Evolutionary conservation across 345 rosid species (phyloP), one percentile per base, ranked within the genome.

Genomic region (Hirschfeldia incana): DNA sequence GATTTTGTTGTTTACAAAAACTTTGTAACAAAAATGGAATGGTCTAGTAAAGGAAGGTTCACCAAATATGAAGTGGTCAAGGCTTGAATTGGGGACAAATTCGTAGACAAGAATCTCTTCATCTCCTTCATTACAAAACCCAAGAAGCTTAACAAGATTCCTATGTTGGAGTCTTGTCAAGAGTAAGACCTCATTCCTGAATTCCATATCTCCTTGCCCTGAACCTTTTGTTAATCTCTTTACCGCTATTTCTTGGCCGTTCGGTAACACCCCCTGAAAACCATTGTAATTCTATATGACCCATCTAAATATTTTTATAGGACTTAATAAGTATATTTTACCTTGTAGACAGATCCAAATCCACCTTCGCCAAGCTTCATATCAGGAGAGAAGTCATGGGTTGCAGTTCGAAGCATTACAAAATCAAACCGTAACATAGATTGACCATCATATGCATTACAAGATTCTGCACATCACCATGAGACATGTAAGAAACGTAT

Each of bases 341-440:
- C 65, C 65, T 61, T 61, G 65, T 61, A 61, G 16, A 61, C 65
- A 61, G 16, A 61, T 61, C 65, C 65, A 61, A 61, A 61, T 61
- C 65, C 65, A 61, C 65, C 65, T 61, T 61, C 16, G 4, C 65
- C 65, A 29, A 61, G 65, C 65, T 29, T 61, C 8, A 1, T 61
- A 5, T 61, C 65, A 28, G 65, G 65, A 60, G 34, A 60, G 65
- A 60, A 60, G 15, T 60, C 33, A 60, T 10, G n/a, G 34, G 65
- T 60, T 60, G 65, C 65, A 27, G 65, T 28, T 60, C 6, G 34
- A 27, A 60, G 32, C 65, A 60, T 60, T 11, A 13, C 65, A 28
- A 60, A 10, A 28, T 28, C 65, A 28, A 60, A 72, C 53, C 67
- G 65, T 27, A 60, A 11, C 65, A 60, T 60, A 27, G 33, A 28